Evolutionary conservation across 2,329 filamentous ascomycete species (phyloP), one percentile per base, ranked within the genome.

Genomic region (Blastomyces emzantsi): DNA sequence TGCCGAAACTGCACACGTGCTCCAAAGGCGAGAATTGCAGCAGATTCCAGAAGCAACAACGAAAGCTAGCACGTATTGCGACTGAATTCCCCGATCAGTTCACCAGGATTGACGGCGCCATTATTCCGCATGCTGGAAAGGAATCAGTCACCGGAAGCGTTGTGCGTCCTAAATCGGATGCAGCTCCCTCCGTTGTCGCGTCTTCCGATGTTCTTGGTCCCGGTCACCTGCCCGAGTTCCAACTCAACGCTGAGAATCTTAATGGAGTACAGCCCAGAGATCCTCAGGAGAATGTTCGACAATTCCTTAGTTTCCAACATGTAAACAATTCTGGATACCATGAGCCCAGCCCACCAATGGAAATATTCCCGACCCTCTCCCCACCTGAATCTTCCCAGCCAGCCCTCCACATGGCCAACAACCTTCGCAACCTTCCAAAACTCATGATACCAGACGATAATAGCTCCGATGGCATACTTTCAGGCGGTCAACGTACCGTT

Each of bases 161-260:
- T 5, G 75, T 83, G 67, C 85, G 88, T 54, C 89, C 90, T 13
- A 80, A 86, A 33, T 93, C 90, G 6, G 88, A 94, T 69, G 85
- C 85, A 25, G 84, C 88, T 3, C 90, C 89, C 11, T 97, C 92
- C 1, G 82, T 96, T 11, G 88, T 96, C 61, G 93, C 92, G 33
- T 97, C 93, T 0, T 97, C 92, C 1, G 93, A 97, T 75, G 83
- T 95, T 13, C 83, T 97, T 66, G 92, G 92, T 2, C 88, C 90
- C 6, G 84, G 84, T 8, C 75, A 83, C 45, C 73, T 87, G 15
- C 82, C 88, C 28, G 81, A 87, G 30, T 81, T 92, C 65, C 78
- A 77, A 25, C 83, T 97, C 47, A 87, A 92, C 70, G 87, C 92
- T 73, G 85, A 88, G 59, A 83, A 82, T 52, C 85, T 96, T 19